phyloP scores from a whole-genome alignment of 208 protist species.

The Trypanosoma platydactyli region DNA sequence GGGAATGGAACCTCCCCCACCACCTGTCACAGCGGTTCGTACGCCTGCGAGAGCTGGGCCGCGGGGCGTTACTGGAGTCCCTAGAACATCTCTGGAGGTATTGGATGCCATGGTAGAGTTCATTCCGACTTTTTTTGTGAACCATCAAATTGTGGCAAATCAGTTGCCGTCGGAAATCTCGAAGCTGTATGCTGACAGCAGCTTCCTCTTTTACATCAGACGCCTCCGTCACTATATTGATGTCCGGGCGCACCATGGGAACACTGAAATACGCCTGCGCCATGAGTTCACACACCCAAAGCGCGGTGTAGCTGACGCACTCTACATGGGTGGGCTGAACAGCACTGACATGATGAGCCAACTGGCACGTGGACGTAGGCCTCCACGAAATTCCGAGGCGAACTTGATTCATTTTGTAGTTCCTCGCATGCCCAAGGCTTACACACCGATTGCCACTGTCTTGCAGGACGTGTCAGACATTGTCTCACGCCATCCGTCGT shows the following conservation, averaged over 20 bases:
- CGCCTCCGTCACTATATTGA: conserved; percentile 83
- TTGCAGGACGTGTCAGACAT: conserved; percentile 78
- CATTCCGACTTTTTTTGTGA: conserved; percentile 83
- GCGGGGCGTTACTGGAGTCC: conserved; percentile 3
- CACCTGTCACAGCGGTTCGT: conserved; percentile 13
- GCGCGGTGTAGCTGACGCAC: conserved; percentile 59
- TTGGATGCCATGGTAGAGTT: conserved; percentile 69
- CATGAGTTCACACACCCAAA: conserved; percentile 69
- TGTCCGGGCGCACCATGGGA: conserved; percentile 43
- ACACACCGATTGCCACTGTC: conserved; percentile 64
- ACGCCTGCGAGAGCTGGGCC: not conserved
- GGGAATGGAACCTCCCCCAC: conserved; percentile 22
- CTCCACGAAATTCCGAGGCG: conserved; percentile 77
- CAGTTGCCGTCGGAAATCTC: conserved; percentile 50
- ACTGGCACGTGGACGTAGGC: conserved; percentile 34
- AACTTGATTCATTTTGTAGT: conserved; percentile 67
- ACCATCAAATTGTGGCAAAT: conserved; percentile 44
- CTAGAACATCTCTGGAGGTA: conserved; percentile 45
- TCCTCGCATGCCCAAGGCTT: conserved; percentile 62
- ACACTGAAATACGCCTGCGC: conserved; percentile 60
- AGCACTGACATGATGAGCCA: conserved; percentile 15
- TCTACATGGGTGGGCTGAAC: conserved; percentile 29
- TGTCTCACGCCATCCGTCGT: conserved; percentile 74
- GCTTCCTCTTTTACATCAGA: conserved; percentile 64
- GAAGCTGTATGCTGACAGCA: conserved; percentile 50